Percentiles rank a stretch among this genome's conserved stretches.
Conservation (phyloP, 495 filamentous ascomycete genomes). For the Aspergillus carlsbadensis region DNA sequence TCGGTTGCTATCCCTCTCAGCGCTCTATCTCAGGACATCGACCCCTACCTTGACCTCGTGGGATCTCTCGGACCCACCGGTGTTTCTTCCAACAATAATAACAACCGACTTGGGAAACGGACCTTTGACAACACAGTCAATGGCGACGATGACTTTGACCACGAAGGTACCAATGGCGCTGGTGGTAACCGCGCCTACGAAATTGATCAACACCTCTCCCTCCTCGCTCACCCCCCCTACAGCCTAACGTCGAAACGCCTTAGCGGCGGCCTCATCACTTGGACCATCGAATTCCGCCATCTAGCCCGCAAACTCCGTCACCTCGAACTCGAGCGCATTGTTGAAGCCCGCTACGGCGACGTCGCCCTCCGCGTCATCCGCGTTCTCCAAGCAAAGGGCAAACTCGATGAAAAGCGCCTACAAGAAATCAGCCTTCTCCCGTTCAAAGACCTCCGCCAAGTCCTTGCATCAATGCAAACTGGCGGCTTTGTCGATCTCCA, state of each 20-base stretch:
- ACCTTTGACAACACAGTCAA: slow-evolving; percentile 42
- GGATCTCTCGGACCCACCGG: slow-evolving; percentile 38
- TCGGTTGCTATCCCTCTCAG: slow-evolving; percentile 37
- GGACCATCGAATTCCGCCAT: slow-evolving; percentile 74
- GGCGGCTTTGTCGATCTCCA: slow-evolving; percentile 83
- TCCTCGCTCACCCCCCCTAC: slow-evolving; percentile 71
- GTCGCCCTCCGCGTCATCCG: slow-evolving; percentile 74
- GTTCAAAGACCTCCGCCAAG: slow-evolving; percentile 76
- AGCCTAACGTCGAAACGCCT: slow-evolving; percentile 55
- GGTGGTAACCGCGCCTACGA: slow-evolving; percentile 44
- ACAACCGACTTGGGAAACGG: slow-evolving; percentile 35
- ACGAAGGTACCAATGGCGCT: slow-evolving; percentile 16
- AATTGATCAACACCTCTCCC: slow-evolving; percentile 73
- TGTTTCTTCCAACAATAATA: slow-evolving; percentile 14
- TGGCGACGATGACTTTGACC: slow-evolving; percentile 17
- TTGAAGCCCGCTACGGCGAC: slow-evolving; percentile 72
- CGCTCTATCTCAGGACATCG: slow-evolving; percentile 37
- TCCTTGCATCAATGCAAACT: slow-evolving; percentile 77
- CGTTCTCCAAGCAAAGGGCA: slow-evolving; percentile 81
- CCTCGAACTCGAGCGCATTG: slow-evolving; percentile 72
- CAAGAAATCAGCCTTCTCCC: slow-evolving; percentile 71
- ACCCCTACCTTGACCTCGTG: slow-evolving; percentile 40
- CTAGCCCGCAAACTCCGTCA: slow-evolving; percentile 67
- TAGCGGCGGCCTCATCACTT: slow-evolving; percentile 60
- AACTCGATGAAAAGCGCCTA: slow-evolving; percentile 85